Evolutionary conservation across 768 basidiomycete genomes (phyloP).

Genomic region (Leccinum obscurum): DNA sequence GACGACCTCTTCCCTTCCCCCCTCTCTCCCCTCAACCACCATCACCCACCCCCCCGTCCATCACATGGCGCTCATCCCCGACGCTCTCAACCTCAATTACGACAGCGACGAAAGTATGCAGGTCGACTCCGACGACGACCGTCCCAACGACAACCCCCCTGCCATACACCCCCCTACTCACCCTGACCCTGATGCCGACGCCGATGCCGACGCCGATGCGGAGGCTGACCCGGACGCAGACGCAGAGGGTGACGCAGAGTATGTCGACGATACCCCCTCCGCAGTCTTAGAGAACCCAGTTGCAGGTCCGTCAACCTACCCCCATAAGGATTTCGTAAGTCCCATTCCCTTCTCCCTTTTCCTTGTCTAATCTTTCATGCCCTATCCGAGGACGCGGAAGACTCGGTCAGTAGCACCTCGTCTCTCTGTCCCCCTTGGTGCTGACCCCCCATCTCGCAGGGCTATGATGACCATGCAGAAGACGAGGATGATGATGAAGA

Average conservation of each 20-base stretch:
- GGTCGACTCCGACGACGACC: constrained; percentile 61
- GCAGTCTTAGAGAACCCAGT: constrained; percentile 37
- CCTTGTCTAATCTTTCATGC: not conserved
- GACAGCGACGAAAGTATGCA: constrained; percentile 63
- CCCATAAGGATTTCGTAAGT: constrained; percentile 63
- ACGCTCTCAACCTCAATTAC: constrained; percentile 55
- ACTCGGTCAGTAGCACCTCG: constrained; percentile 30
- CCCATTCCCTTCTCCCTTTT: constrained; percentile 12
- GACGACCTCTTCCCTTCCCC: constrained; percentile 37
- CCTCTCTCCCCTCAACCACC: constrained; percentile 38
- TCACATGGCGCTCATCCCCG: constrained; percentile 38
- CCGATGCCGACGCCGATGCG: constrained; percentile 57
- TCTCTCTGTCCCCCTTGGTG: constrained; percentile 13
- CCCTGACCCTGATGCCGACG: constrained; percentile 36
- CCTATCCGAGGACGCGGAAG: constrained; percentile 29
- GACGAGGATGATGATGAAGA: constrained; percentile 70
- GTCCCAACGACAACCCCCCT: constrained; percentile 10
- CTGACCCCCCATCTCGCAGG: constrained; percentile 47
- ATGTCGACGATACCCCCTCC: constrained; percentile 39
- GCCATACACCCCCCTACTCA: constrained; percentile 16
- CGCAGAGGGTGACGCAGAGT: constrained; percentile 44
- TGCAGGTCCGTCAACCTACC: constrained; percentile 43
- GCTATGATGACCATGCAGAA: constrained; percentile 51
- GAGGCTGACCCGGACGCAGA: constrained; percentile 51
- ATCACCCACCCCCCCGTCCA: constrained; percentile 26